phyloP scores from a whole-genome alignment of 345 rosid species.

The Populus pruinosa region DNA sequence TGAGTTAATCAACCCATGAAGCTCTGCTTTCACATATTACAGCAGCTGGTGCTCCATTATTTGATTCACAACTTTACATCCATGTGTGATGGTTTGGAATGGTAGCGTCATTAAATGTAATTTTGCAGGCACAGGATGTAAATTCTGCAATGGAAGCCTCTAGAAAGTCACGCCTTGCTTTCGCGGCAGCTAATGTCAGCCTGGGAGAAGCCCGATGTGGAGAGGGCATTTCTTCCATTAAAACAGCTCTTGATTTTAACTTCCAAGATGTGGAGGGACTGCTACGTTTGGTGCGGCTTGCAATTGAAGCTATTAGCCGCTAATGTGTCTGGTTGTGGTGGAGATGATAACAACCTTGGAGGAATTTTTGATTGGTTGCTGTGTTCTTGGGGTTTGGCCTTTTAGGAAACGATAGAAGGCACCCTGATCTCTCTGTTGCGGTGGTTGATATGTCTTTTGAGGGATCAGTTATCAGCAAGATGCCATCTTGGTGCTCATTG shows the following conservation, averaged over 20 bases:
- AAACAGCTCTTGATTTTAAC: slow-evolving; percentile 85
- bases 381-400: slow-evolving; percentile 16
- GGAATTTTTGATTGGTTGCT: slow-evolving; percentile 8
- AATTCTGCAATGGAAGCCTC: slow-evolving; percentile 93
- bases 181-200: slow-evolving; percentile 52
- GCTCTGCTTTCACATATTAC: not conserved
- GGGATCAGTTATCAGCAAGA: slow-evolving; percentile 6
- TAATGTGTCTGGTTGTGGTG: slow-evolving; percentile 25
- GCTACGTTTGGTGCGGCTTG: slow-evolving; percentile 71
- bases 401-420: slow-evolving; percentile 8
- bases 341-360: slow-evolving; percentile 16
- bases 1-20: not conserved
- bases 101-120: slow-evolving; percentile 10
- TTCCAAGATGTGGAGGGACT: slow-evolving; percentile 89
- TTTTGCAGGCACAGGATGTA: slow-evolving; percentile 72
- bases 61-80: not conserved
- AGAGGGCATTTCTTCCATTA: slow-evolving; percentile 64
- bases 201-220: slow-evolving; percentile 47
- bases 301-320: slow-evolving; percentile 70
- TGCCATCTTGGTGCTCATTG: slow-evolving; percentile 10
- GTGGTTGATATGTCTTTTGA: slow-evolving; percentile 10
- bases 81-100: not conserved
- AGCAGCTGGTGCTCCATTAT: not conserved
- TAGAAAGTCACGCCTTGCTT: slow-evolving; percentile 70
- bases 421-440: slow-evolving; percentile 8